These are phyloP conservation scores for Salix koriyanagi DNA, from an alignment of 345 rosid genomes.

Conservation along the genomic window DNA sequence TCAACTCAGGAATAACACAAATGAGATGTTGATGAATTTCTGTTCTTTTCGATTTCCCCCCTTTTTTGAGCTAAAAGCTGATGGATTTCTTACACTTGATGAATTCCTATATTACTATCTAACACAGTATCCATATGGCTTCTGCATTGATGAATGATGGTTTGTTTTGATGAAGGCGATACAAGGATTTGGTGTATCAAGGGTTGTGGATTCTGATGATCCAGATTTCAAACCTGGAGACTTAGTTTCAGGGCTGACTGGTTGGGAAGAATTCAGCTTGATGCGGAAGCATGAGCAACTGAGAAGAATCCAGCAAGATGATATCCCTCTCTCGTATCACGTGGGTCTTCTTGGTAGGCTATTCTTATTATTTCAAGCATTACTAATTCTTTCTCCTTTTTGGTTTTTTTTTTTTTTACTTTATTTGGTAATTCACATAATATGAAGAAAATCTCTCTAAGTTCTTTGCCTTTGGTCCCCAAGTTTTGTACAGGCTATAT, in stretches of 20 bases:
- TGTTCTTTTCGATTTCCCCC: no score
- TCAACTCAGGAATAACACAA: no score
- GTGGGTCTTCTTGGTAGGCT: slow-evolving; percentile 69
- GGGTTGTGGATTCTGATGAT: slow-evolving; percentile 60
- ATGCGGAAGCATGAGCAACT: slow-evolving; percentile 34
- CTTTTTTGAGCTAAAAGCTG: no score
- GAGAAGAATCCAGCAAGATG: slow-evolving; percentile 44
- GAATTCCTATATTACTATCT: no score
- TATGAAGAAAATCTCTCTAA: background rate
- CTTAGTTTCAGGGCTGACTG: slow-evolving; percentile 48
- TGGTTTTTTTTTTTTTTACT: no score
- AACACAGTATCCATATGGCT: no score
- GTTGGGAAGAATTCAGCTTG: slow-evolving; percentile 81
- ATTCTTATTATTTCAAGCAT: background rate
- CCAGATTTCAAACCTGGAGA: slow-evolving; percentile 53
- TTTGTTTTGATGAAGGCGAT: slow-evolving; percentile 39
- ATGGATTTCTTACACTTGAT: no score
- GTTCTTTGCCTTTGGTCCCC: background rate
- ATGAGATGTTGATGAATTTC: no score
- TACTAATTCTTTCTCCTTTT: background rate
- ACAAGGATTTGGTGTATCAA: slow-evolving; percentile 69
- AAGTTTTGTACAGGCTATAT: no score
- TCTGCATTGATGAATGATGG: background rate
- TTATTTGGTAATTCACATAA: no score
- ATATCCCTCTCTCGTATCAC: slow-evolving; percentile 61